Percentiles rank a stretch among this genome's conserved stretches.
These are phyloP conservation scores for Scutellaria galericulata DNA, from an alignment of 257 asterid genomes.

Conservation along the genomic window DNA sequence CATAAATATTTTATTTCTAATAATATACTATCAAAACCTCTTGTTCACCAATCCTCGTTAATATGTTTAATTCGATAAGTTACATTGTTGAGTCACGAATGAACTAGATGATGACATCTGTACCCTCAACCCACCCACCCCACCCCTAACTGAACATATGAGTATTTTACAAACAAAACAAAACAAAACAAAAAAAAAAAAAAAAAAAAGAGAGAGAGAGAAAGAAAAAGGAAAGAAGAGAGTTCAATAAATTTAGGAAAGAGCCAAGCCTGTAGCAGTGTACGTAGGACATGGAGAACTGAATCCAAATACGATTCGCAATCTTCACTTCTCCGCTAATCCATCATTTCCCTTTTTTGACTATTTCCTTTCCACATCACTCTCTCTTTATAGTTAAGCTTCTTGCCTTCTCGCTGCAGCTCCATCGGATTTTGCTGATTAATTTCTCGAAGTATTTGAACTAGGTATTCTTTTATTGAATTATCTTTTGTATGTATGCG, in stretches of 20 bases:
- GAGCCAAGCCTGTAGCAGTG: neutral
- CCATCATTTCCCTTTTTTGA: neutral
- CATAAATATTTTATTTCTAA: no score
- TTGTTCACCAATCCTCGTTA: no score
- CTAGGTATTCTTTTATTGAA: conserved; percentile 6
- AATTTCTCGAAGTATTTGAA: conserved; percentile 10
- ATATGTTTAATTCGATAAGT: no score
- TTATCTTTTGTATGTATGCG: neutral
- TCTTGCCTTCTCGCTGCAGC: neutral
- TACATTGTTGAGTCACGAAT: no score
- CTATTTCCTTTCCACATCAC: neutral
- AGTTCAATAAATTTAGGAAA: neutral
- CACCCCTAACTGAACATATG: no score
- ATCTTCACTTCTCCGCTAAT: conserved; percentile 37
- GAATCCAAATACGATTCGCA: neutral
- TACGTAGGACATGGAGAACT: neutral
- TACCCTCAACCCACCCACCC: no score
- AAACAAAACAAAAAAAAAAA: no score
- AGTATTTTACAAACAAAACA: no score
- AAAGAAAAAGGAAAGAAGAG: neutral
- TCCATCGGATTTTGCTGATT: conserved; percentile 9
- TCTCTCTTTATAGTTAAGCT: conserved; percentile 2
- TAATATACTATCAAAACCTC: no score
- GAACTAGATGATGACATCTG: no score
- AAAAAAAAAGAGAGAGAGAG: no score